A percentile compares a stretch with the other conserved stretches of the same genome.
These are phyloP conservation scores for Arthrobotrys conoides DNA, from an alignment of 2,329 filamentous ascomycete species.

Conservation along the genomic window DNA sequence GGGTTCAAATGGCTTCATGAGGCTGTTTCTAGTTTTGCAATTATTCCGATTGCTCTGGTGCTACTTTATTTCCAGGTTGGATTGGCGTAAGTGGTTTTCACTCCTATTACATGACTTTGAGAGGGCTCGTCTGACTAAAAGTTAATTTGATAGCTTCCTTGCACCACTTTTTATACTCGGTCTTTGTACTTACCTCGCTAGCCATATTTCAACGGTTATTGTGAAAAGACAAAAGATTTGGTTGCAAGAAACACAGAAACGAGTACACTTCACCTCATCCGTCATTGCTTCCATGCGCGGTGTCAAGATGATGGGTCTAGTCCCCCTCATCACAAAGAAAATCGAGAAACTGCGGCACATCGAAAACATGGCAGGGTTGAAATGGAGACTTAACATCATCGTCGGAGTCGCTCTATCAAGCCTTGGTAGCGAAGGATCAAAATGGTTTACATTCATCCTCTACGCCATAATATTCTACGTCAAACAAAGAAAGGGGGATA, in stretches of 20 bases:
- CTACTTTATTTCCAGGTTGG: conserved; percentile 66
- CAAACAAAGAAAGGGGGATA: conserved; percentile 24
- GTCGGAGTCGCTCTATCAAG: conserved; percentile 34
- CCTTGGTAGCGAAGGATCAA: conserved; percentile 48
- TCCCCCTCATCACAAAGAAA: conserved; percentile 27
- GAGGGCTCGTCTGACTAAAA: neutral
- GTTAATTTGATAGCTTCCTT: conserved; percentile 24
- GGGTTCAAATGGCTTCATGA: conserved; percentile 68
- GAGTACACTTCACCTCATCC: conserved; percentile 58
- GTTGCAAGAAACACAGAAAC: conserved; percentile 54
- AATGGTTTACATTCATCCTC: conserved; percentile 60
- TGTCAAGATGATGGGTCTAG: conserved; percentile 57
- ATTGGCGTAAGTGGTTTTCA: conserved; percentile 62
- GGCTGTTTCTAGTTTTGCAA: conserved; percentile 67
- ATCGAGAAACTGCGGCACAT: conserved; percentile 34
- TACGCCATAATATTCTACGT: conserved; percentile 44
- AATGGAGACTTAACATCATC: conserved; percentile 41
- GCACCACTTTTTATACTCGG: conserved; percentile 37
- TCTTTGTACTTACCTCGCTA: conserved; percentile 30
- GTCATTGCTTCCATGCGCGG: conserved; percentile 58
- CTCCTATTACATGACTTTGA: neutral
- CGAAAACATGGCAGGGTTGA: conserved; percentile 47
- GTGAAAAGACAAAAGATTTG: conserved; percentile 48
- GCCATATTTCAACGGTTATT: conserved; percentile 37
- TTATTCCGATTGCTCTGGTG: conserved; percentile 66